Evolutionary conservation across 345 rosid genomes (phyloP).

Genomic region (Moringa oleifera): DNA sequence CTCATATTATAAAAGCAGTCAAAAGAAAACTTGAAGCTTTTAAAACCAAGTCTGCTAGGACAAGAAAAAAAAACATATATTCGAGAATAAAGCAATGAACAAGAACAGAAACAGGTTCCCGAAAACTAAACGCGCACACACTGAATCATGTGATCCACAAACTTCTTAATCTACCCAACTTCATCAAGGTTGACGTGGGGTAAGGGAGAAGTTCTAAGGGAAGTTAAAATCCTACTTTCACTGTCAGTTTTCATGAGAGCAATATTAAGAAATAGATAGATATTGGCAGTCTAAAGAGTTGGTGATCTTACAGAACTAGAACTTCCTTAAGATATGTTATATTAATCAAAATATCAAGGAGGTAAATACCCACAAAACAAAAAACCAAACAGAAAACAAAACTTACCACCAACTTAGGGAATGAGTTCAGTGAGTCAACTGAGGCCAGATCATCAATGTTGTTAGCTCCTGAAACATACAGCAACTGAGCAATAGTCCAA

Average conservation of each 20-base stretch:
- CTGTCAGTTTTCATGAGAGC: background rate
- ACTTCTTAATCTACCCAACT: too few relatives aligned
- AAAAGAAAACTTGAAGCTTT: too few relatives aligned
- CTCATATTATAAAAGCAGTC: too few relatives aligned
- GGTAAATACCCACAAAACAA: too few relatives aligned
- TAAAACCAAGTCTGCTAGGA: too few relatives aligned
- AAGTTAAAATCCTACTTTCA: background rate
- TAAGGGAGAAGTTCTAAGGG: too few relatives aligned
- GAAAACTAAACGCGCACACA: too few relatives aligned
- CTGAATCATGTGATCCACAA: too few relatives aligned
- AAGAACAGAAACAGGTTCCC: too few relatives aligned
- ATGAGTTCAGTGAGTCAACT: constrained; percentile 55
- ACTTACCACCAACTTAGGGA: constrained; percentile 74
- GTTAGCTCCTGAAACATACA: constrained; percentile 57
- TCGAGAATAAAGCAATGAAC: too few relatives aligned
- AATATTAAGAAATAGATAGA: background rate
- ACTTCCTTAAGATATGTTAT: background rate
- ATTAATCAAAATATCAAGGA: constrained; percentile 1
- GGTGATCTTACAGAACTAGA: background rate
- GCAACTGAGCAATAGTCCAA: constrained; percentile 12
- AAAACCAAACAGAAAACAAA: constrained; percentile 14
- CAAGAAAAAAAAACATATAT: too few relatives aligned
- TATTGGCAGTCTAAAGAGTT: background rate
- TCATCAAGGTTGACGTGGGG: too few relatives aligned
- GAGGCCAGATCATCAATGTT: constrained; percentile 56